phyloP scores from a whole-genome alignment of 257 asterid species.

The Nicotiana tabacum region DNA sequence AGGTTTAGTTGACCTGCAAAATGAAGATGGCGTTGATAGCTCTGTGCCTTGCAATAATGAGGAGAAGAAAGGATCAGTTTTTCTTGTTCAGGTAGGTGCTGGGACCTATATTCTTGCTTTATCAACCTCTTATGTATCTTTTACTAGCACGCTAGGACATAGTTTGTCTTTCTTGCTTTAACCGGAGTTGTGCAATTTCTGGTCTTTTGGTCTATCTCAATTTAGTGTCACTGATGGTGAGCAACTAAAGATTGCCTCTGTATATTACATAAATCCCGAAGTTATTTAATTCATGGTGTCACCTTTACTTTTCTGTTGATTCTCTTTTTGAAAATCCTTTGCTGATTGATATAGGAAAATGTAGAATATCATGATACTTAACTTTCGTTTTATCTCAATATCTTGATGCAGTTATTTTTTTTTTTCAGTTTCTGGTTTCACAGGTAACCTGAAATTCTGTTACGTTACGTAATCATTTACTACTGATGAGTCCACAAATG shows the following conservation, averaged over 20 bases:
- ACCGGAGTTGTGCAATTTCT: neutral
- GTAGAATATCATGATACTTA: neutral
- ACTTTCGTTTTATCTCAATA: neutral
- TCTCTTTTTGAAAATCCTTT: neutral
- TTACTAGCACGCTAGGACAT: neutral
- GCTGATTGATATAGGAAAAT: neutral
- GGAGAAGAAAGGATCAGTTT: conserved; percentile 67
- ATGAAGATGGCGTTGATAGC: conserved; percentile 7
- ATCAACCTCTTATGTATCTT: neutral
- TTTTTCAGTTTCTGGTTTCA: neutral
- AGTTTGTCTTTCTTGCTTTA: neutral
- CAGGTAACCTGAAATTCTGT: neutral
- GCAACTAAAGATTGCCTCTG: neutral
- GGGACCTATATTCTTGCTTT: neutral
- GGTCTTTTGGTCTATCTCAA: neutral
- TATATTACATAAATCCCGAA: neutral
- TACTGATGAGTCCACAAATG: neutral
- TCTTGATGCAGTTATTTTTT: neutral
- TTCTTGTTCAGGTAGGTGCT: conserved; percentile 64
- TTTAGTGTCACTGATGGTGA: neutral
- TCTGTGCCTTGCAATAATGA: conserved; percentile 35
- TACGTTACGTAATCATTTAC: neutral
- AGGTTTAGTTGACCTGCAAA: neutral
- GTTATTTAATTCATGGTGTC: neutral
- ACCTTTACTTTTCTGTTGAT: neutral